A percentile compares a stretch with the other conserved stretches of the same genome.
Evolutionary conservation across 768 basidiomycete species (phyloP).

Genomic region (Psilocybe sp.): DNA sequence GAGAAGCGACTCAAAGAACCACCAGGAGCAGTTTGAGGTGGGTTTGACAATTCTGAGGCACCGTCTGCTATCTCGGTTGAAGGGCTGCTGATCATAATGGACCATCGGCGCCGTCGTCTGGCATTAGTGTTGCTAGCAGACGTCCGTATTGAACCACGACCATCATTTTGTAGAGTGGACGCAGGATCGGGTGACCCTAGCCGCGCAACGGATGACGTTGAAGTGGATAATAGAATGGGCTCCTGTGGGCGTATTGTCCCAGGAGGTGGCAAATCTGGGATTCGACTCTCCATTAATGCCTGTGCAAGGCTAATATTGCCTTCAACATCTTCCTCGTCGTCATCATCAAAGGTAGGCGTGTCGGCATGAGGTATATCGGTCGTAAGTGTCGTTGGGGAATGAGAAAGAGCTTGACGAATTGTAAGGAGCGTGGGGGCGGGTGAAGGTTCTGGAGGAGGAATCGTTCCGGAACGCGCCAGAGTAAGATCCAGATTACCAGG

Average conservation of each 20-base stretch:
- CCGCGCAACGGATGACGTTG: slow-evolving; percentile 29
- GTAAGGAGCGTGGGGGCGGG: slow-evolving; percentile 63
- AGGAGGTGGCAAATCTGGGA: slow-evolving; percentile 70
- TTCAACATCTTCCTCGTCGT: slow-evolving; percentile 59
- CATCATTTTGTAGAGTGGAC: slow-evolving; percentile 48
- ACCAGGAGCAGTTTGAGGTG: slow-evolving; percentile 24
- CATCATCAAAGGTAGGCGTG: slow-evolving; percentile 44
- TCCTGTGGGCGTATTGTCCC: slow-evolving; percentile 67
- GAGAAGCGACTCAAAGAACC: slow-evolving; percentile 24
- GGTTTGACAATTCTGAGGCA: slow-evolving; percentile 15
- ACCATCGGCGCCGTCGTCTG: slow-evolving; percentile 68
- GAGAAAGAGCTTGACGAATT: slow-evolving; percentile 59
- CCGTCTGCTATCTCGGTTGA: slow-evolving; percentile 16
- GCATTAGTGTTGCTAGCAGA: slow-evolving; percentile 26
- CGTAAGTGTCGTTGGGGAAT: slow-evolving; percentile 30
- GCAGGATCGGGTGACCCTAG: slow-evolving; percentile 40
- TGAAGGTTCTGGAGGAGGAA: slow-evolving; percentile 49
- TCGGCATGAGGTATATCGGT: slow-evolving; percentile 27
- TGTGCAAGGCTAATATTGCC: slow-evolving; percentile 73
- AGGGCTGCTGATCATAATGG: slow-evolving; percentile 31
- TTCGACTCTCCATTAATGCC: slow-evolving; percentile 73
- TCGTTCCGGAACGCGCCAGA: slow-evolving; percentile 32
- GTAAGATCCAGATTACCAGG: slow-evolving; percentile 70
- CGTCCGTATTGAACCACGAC: slow-evolving; percentile 27
- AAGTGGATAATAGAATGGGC: slow-evolving; percentile 59